A percentile compares a stretch with the other conserved stretches of the same genome.
phyloP scores from a whole-genome alignment of 208 protist genomes.

The Trypanosoma grayi region DNA sequence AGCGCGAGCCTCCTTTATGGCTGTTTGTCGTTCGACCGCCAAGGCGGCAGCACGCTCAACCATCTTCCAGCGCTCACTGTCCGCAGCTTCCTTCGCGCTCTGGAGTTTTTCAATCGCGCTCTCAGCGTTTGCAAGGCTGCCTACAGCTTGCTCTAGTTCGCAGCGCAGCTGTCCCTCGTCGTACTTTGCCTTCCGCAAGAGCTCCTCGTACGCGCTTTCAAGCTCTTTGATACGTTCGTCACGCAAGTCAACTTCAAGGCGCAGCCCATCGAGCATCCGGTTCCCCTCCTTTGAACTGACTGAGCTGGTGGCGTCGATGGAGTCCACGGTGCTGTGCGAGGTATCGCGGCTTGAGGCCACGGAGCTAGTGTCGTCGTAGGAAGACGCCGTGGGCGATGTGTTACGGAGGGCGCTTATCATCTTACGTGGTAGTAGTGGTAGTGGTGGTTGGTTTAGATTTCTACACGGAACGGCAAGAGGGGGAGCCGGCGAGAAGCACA shows the following conservation, averaged over 20 bases:
- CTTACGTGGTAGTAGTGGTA: background rate
- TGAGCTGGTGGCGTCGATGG: constrained; percentile 7
- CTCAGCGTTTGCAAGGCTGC: background rate
- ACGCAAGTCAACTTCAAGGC: constrained; percentile 39
- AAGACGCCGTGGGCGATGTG: constrained; percentile 21
- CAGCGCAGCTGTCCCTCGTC: constrained; percentile 23
- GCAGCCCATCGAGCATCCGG: constrained; percentile 19
- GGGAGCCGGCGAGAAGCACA: too few species aligned
- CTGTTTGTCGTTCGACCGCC: background rate
- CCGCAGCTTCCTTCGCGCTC: background rate
- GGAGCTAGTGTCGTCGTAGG: constrained; percentile 26
- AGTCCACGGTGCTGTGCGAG: constrained; percentile 5
- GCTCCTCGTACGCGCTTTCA: constrained; percentile 29
- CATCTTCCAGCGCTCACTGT: background rate
- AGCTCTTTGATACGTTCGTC: constrained; percentile 56
- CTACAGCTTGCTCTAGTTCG: constrained; percentile 12
- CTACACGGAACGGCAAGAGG: too few species aligned
- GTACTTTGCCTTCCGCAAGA: constrained; percentile 39
- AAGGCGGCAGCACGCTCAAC: background rate
- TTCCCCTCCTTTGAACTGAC: constrained; percentile 16
- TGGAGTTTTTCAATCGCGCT: background rate
- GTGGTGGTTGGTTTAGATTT: too few species aligned
- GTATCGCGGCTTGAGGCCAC: constrained; percentile 23
- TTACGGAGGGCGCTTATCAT: constrained; percentile 6
- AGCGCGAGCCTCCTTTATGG: background rate